Base-by-base conservation (phyloP, 179 eudicot genomes). In the Amaranthus tricolor region DNA sequence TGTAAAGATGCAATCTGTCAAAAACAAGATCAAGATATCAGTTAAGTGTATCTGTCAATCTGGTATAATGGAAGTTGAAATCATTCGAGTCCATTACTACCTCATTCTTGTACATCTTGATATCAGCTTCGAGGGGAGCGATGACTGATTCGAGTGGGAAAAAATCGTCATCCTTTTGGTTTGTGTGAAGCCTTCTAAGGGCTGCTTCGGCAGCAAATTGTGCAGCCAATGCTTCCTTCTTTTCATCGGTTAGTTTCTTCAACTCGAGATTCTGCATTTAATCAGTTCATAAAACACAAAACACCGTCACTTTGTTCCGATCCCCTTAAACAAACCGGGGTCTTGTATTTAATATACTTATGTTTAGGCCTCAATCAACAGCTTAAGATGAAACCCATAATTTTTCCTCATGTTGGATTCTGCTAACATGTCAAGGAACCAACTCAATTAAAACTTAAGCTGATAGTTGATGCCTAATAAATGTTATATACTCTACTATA, bases 151-250 rank as follows among this genome's bases (percentile, higher is more conserved):
- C 98, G 66, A 96, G 74, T 50, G 96, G 96, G 50, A 87, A 61
- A 56, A 81, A 77, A 62, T 88, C 88, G 52, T 90, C 89, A 40
- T 93, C 96, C 79, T 88, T 93, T 81, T 88, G 97, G 80, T 81
- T 75, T 53, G 89, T 84, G 51, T 96, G 84, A 58, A 96, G 87
- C 84, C 98, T 86, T 83, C 92, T 83, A 66, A 96, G 94, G 73
- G 97, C 85, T 65, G 90, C 86, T 84, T 96, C 99, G 19, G 94
- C 98, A 72, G 98, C 99, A 83, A 84, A 93, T 77, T 93, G 99
- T 55, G 96, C 96, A 73, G 91, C 87, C 80, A 93, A 79, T 56
- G 99, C 99, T 71, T 89, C 94, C 79, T 83, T 93, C 82, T 89
- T 96, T 80, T 91, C 99, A 17, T 84, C 82, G 49, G 73, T 76